Percentiles rank a stretch among this genome's conserved stretches.
phyloP scores from a whole-genome alignment of 139 green algal genomes.

The Parachlorella kessleri region DNA sequence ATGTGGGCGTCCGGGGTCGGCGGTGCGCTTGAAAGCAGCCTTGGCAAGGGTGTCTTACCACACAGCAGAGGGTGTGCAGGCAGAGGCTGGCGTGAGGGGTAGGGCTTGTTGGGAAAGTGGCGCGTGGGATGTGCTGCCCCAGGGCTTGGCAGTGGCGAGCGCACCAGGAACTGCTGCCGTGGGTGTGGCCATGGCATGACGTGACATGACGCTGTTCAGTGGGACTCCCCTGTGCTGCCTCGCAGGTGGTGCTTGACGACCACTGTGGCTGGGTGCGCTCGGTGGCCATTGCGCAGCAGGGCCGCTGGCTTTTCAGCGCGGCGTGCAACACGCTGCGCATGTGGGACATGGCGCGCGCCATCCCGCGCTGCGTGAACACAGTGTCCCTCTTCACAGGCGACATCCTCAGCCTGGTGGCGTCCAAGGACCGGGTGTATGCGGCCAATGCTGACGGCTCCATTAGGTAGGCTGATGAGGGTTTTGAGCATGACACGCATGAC shows the following conservation, averaged over 20 bases:
- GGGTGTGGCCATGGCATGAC: not conserved
- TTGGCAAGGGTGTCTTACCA: too few relatives aligned
- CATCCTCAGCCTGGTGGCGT: slow-evolving; percentile 64
- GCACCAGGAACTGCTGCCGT: not conserved
- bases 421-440: slow-evolving; percentile 55
- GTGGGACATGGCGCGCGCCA: slow-evolving; percentile 68
- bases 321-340: slow-evolving; percentile 71
- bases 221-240: too few relatives aligned
- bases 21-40: too few relatives aligned
- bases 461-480: slow-evolving; percentile 25
- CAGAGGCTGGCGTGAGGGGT: too few relatives aligned
- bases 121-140: too few relatives aligned
- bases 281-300: slow-evolving; percentile 42
- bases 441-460: slow-evolving; percentile 64
- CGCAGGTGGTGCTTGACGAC: slow-evolving; percentile 56
- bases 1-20: too few relatives aligned
- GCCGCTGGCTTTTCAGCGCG: slow-evolving; percentile 67
- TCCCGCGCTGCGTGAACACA: slow-evolving; percentile 58
- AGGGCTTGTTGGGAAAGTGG: too few relatives aligned
- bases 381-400: slow-evolving; percentile 66
- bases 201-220: too few relatives aligned
- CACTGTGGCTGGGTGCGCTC: slow-evolving; percentile 76
- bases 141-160: too few relatives aligned
- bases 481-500: too few relatives aligned
- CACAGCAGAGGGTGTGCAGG: too few relatives aligned